Percentiles rank a stretch among this genome's conserved stretches.
phyloP scores from a whole-genome alignment of 495 filamentous ascomycete species.

The Tuber indicum region DNA sequence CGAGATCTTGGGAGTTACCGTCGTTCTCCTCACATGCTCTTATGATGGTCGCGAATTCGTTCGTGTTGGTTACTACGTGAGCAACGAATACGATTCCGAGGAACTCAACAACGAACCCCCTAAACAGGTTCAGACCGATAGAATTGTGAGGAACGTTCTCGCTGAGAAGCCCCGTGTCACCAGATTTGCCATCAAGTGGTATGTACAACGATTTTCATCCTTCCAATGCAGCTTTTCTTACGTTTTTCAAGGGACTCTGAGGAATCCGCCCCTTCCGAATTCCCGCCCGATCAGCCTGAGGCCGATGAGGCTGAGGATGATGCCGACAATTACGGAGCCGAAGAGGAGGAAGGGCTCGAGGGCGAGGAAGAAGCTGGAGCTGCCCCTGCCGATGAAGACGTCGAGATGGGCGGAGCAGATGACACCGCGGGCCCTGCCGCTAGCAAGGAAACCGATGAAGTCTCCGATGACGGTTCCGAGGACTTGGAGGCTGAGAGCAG shows the following conservation, averaged over 20 bases:
- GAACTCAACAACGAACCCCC: constrained; percentile 82
- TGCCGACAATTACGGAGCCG: constrained; percentile 75
- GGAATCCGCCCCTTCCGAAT: constrained; percentile 89
- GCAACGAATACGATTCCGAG: constrained; percentile 94
- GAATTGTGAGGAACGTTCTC: constrained; percentile 81
- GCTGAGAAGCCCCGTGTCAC: constrained; percentile 97
- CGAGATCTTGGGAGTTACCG: constrained; percentile 93
- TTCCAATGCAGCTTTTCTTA: background rate
- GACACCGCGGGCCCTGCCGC: constrained; percentile 46
- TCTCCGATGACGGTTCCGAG: constrained; percentile 81
- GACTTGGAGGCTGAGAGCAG: constrained; percentile 92
- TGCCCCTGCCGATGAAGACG: constrained; percentile 42
- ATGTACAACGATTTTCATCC: constrained; percentile 39
- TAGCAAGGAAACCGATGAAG: constrained; percentile 67
- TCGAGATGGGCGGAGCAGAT: constrained; percentile 46
- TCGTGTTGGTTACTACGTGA: constrained; percentile 97
- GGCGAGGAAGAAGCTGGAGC: constrained; percentile 48
- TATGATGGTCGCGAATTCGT: constrained; percentile 97
- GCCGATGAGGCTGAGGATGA: constrained; percentile 82
- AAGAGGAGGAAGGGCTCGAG: constrained; percentile 72
- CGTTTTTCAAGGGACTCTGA: constrained; percentile 71
- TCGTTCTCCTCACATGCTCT: constrained; percentile 91
- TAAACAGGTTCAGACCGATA: constrained; percentile 82
- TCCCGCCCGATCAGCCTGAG: constrained; percentile 94
- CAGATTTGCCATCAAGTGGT: constrained; percentile 99